Percentiles rank a stretch among this genome's conserved stretches.
Evolutionary conservation across 306 rosid species (phyloP).

Genomic region (Cucurbita maxima): DNA sequence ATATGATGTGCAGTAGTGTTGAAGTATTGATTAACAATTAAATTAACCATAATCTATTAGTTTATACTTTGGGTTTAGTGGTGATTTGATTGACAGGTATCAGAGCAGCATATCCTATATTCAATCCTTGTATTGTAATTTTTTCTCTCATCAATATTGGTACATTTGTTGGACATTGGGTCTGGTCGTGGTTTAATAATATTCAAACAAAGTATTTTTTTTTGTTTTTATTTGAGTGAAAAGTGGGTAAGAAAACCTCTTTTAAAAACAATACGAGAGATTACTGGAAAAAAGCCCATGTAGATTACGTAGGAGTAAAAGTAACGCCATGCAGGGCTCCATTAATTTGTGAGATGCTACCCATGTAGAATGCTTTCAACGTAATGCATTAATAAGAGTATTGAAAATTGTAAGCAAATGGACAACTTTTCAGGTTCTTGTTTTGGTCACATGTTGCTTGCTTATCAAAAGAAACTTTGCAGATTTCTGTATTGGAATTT

Average conservation of each 20-base stretch:
- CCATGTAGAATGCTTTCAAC: not conserved
- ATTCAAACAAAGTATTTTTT: not conserved
- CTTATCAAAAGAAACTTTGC: constrained; percentile 24
- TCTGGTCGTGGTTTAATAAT: not conserved
- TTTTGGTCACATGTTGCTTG: not conserved
- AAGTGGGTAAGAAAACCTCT: not conserved
- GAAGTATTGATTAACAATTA: not conserved
- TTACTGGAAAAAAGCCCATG: not conserved
- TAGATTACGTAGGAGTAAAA: not conserved
- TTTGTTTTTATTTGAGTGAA: not conserved
- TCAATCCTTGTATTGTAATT: not conserved
- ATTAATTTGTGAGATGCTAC: not conserved
- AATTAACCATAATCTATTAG: not conserved
- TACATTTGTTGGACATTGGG: not conserved
- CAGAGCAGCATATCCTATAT: not conserved
- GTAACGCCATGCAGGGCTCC: not conserved
- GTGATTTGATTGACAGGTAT: not conserved
- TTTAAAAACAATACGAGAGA: not conserved
- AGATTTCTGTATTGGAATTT: constrained; percentile 69
- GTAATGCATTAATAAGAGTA: not conserved
- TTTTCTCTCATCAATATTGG: not conserved
- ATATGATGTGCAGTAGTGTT: not conserved
- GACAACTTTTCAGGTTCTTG: not conserved
- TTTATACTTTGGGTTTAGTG: not conserved
- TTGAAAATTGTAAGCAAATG: not conserved